These are phyloP conservation scores for Pleurotus giganteus DNA, from an alignment of 768 basidiomycete genomes.

Conservation along the genomic window DNA sequence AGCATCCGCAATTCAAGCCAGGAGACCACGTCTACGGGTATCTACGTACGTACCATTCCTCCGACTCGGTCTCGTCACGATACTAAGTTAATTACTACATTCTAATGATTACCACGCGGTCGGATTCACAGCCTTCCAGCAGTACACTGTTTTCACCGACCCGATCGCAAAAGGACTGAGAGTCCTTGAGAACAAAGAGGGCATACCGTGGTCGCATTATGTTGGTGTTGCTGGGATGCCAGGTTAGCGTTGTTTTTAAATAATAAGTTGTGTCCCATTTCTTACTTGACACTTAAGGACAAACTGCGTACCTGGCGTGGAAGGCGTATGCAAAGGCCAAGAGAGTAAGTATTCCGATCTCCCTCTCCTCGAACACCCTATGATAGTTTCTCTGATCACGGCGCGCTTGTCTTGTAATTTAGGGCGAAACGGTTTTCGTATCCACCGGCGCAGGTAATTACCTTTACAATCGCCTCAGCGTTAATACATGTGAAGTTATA, in stretches of 20 bases:
- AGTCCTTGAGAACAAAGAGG: neutral
- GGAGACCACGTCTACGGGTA: constrained; percentile 1
- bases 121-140: neutral
- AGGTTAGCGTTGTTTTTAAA: neutral
- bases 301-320: neutral
- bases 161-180: neutral
- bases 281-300: neutral
- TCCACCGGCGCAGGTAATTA: constrained; percentile 3
- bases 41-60: neutral
- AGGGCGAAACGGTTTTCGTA: constrained; percentile 1
- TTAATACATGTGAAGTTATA: too few species aligned
- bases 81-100: neutral
- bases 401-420: neutral
- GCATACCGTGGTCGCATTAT: neutral
- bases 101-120: neutral
- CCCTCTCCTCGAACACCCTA: neutral
- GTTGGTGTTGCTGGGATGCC: constrained; percentile 1
- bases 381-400: neutral
- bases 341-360: neutral
- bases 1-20: neutral
- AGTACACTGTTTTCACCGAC: neutral
- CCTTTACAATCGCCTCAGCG: too few species aligned
- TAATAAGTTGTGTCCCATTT: neutral
- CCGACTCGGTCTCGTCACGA: neutral
- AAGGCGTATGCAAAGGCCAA: neutral